Percentiles rank a stretch among this genome's conserved stretches.
phyloP scores from a whole-genome alignment of 495 filamentous ascomycete species.

The Xylaria flabelliformis region DNA sequence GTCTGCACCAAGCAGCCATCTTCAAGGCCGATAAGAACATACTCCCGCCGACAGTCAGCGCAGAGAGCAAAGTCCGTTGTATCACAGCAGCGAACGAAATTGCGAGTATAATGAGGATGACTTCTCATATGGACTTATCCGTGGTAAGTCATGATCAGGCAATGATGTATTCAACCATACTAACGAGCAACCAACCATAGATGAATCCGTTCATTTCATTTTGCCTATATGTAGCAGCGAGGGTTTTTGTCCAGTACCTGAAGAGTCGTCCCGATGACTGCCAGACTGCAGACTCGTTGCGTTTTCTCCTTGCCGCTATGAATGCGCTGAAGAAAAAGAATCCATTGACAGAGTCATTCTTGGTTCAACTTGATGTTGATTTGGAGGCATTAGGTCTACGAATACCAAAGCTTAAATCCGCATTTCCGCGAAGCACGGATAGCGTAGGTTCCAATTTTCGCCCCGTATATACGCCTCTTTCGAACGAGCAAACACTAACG shows the following conservation, averaged over 20 bases:
- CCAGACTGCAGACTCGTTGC: constrained; percentile 79
- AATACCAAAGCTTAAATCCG: constrained; percentile 58
- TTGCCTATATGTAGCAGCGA: constrained; percentile 91
- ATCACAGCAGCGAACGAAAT: constrained; percentile 94
- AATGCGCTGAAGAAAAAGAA: constrained; percentile 86
- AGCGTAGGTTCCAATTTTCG: constrained; percentile 48
- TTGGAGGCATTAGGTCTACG: constrained; percentile 69
- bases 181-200: constrained; percentile 52
- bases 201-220: constrained; percentile 98
- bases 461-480: neutral
- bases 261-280: constrained; percentile 87
- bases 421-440: constrained; percentile 57
- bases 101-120: constrained; percentile 95
- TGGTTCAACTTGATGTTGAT: constrained; percentile 92
- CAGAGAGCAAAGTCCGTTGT: constrained; percentile 90
- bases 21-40: constrained; percentile 94
- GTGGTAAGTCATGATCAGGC: constrained; percentile 61
- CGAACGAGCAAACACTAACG: constrained; percentile 18
- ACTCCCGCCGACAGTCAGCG: constrained; percentile 75
- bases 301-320: constrained; percentile 90
- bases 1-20: constrained; percentile 95
- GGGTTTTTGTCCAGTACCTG: constrained; percentile 94
- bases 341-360: constrained; percentile 92
- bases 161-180: constrained; percentile 27
- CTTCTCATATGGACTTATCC: constrained; percentile 86